phyloP scores from a whole-genome alignment of 2,329 filamentous ascomycete species.

The Microcyclosporella mali region DNA sequence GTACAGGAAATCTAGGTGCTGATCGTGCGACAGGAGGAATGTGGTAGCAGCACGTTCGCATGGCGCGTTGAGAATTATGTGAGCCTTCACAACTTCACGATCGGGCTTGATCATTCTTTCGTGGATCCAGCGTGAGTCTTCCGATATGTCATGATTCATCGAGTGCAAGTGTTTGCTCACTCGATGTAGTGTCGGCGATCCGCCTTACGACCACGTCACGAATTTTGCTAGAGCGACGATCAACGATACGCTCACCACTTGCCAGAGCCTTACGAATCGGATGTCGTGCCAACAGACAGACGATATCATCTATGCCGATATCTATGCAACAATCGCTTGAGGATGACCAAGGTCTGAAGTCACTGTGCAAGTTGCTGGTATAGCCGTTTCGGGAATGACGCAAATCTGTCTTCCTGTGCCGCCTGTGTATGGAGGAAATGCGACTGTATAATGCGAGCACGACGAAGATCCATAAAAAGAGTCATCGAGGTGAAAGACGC shows the following conservation, averaged over 20 bases:
- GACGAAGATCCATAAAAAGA: neutral
- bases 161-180: conserved; percentile 2
- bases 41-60: conserved; percentile 20
- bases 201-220: conserved; percentile 26
- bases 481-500: too few species aligned
- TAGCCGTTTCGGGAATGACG: neutral
- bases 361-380: neutral
- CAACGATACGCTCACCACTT: conserved; percentile 11
- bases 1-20: neutral
- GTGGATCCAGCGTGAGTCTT: conserved; percentile 25
- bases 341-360: too few species aligned
- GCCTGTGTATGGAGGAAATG: too few species aligned
- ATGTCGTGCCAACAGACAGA: conserved; percentile 11
- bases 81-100: conserved; percentile 17
- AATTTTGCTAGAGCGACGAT: conserved; percentile 22
- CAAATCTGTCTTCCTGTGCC: too few species aligned
- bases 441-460: neutral
- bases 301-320: conserved; percentile 11
- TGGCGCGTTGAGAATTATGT: conserved; percentile 22
- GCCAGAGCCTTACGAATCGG: conserved; percentile 4
- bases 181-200: conserved; percentile 22
- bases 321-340: conserved; percentile 14
- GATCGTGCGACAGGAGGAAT: conserved; percentile 12
- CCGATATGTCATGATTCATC: neutral
- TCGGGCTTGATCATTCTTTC: conserved; percentile 25